Evolutionary conservation across 805 yeast genomes (phyloP).

Genomic region (Cyberlindnera xylosilytica): DNA sequence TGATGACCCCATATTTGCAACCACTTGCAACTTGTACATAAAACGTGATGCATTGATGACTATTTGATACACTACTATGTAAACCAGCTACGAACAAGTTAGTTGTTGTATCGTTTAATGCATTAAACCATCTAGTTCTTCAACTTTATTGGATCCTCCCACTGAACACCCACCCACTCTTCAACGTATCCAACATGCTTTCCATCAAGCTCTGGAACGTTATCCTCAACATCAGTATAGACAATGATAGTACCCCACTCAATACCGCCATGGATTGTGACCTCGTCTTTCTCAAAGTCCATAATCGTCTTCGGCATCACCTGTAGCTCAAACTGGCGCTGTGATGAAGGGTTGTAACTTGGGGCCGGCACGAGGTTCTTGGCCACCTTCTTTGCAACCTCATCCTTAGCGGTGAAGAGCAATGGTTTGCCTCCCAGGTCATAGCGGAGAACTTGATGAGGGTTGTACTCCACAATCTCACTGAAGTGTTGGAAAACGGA

Average conservation of each 20-base stretch:
- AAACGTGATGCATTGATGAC: neutral
- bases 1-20: slow-evolving; percentile 9
- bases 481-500: slow-evolving; percentile 77
- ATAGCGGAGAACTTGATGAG: slow-evolving; percentile 83
- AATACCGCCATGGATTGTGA: slow-evolving; percentile 67
- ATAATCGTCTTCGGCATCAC: slow-evolving; percentile 91
- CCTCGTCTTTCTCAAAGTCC: slow-evolving; percentile 59
- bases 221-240: slow-evolving; percentile 71
- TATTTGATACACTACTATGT: no score
- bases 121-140: neutral
- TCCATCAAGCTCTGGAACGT: slow-evolving; percentile 51
- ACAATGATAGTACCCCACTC: slow-evolving; percentile 96
- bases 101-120: no score
- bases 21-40: slow-evolving; percentile 8
- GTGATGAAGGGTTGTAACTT: slow-evolving; percentile 55
- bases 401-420: slow-evolving; percentile 60
- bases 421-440: slow-evolving; percentile 78
- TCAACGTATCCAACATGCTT: slow-evolving; percentile 75
- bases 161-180: slow-evolving; percentile 82
- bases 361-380: slow-evolving; percentile 51
- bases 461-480: slow-evolving; percentile 72
- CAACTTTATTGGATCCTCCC: slow-evolving; percentile 54
- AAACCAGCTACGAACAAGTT: no score
- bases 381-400: slow-evolving; percentile 42
- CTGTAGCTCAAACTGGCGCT: slow-evolving; percentile 77